Evolutionary conservation across 305 asterid species (phyloP), one percentile per base, ranked within the genome.

Genomic region (Fraxinus greggii): DNA sequence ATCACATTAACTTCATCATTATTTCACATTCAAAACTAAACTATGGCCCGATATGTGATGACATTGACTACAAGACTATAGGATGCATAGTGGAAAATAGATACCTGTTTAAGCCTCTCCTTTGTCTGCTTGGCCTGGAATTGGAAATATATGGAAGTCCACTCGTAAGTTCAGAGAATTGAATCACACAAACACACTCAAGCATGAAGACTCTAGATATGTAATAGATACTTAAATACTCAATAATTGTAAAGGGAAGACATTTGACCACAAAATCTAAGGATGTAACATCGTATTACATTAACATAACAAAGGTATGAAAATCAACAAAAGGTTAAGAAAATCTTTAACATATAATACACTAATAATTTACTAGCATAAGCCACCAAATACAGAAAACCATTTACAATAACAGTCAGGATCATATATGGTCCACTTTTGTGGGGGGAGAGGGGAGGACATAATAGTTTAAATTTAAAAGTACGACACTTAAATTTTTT

Each of bases 91-190:
- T 69, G 23, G 75, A 69, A 69, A 69, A 15, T 33, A 65, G 78
- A 65, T 90, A 94, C 99, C 97, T 91, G 93, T 84, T 89, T 87
- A 70, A 81, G 89, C 85, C 97, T 90, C 86, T 87, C 89, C 90
- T 87, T 89, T 13, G 83, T 92, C 86, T 86, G 82, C 78, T 88
- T 93, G 6, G 87, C 97, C 99, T 95, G 98, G 65, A 84, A 91
- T 78, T 74, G 72, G 75, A 78, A 86, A 85, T 67, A 42, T 35
- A 29, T 1, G 78, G 19, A 72, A 79, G 24, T 74, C 45, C 78
- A 78, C 82, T 76, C 61, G 78, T 72, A 86, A 81, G 79, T 29
- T 82, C 77, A 35, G 75, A 78, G 29, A 77, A 63, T 54, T 26
- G 54, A 79, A 75, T 84, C 36, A 56, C 76, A 82, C 84, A 61